Evolutionary conservation across 2,329 filamentous ascomycete genomes (phyloP), one percentile per base, ranked within the genome.

Genomic region (Ceratocystis papillata): DNA sequence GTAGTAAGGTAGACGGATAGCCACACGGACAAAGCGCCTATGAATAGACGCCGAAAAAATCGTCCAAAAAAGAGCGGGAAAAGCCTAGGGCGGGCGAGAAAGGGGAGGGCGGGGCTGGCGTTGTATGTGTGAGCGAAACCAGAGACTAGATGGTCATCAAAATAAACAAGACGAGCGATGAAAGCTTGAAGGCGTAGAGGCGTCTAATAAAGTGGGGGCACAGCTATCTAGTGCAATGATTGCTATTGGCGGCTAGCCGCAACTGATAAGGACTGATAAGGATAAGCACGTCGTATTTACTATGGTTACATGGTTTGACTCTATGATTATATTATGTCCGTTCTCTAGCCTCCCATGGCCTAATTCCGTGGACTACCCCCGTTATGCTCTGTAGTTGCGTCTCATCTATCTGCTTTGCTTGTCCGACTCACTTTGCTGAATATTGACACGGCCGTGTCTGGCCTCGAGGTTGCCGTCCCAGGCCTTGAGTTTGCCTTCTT

Each of bases 401-500:
- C 37, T 37, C 30, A 59, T 8, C 17, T 22, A 6, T 59, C 55
- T 3, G 55, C 55, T 30, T 59, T 59, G 55, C 55, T 59, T 5
- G 55, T n/a, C 22, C 55, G 55, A 37, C 55, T 59, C 28, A n/a
- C 55, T 12, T 59, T 59, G 55, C 55, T 59, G 55, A 59, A 59
- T 59, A 64, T 64, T 4, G 66, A 63, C 6, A 59, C 37, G 3
- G 63, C 22, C 15, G 63, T 59, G 37, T 60, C 53, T n/a, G 53
- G 53, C 61, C 48, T 37, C 7, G 63, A 65, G 5, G 22, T 67
- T 65, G 69, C 73, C 7, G 77, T 79, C 3, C 75, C 77, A 1
- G 80, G 78, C 46, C 79, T 74, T 64, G 75, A 77, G 6, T 22
- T 46, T 5, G 75, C 75, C 65, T 75, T 76, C 64, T 79, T 73